These are phyloP conservation scores for Juncus effusus DNA, from an alignment of 176 grass and related monocot genomes.

Conservation along the genomic window DNA sequence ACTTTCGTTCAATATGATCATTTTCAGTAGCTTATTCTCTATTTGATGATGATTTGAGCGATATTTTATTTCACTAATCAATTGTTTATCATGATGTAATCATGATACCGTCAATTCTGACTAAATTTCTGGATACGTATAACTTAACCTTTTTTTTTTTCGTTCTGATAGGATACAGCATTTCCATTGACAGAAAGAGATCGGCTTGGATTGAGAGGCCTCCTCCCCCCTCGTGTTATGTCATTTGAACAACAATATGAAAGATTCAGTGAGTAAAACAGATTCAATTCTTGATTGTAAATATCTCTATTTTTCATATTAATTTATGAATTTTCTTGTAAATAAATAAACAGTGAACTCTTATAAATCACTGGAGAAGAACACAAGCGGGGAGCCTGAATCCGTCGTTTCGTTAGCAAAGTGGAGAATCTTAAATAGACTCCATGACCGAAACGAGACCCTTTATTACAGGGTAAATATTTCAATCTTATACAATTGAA, in stretches of 20 bases:
- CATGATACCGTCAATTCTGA: not conserved
- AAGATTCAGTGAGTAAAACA: slow-evolving; percentile 71
- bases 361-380: slow-evolving; percentile 78
- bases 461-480: slow-evolving; percentile 81
- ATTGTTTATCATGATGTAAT: slow-evolving; percentile 7
- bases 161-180: slow-evolving; percentile 68
- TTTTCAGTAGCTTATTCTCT: not conserved
- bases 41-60: not conserved
- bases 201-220: slow-evolving; percentile 88
- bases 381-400: slow-evolving; percentile 60
- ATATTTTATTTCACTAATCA: slow-evolving; percentile 9
- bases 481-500: not conserved
- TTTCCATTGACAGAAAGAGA: slow-evolving; percentile 95
- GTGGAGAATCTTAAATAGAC: slow-evolving; percentile 96
- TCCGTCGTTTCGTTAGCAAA: slow-evolving; percentile 71
- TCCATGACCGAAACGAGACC: slow-evolving; percentile 95
- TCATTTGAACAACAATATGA: slow-evolving; percentile 96
- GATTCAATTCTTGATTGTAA: not conserved
- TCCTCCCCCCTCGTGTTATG: slow-evolving; percentile 94
- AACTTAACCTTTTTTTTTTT: slow-evolving; percentile 2
- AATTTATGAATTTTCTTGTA: not conserved
- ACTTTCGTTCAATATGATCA: not conserved
- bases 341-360: slow-evolving; percentile 65
- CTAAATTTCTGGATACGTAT: not conserved
- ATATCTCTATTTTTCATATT: not conserved